Conservation (phyloP, 345 rosid genomes). For the Camelina sativa region DNA sequence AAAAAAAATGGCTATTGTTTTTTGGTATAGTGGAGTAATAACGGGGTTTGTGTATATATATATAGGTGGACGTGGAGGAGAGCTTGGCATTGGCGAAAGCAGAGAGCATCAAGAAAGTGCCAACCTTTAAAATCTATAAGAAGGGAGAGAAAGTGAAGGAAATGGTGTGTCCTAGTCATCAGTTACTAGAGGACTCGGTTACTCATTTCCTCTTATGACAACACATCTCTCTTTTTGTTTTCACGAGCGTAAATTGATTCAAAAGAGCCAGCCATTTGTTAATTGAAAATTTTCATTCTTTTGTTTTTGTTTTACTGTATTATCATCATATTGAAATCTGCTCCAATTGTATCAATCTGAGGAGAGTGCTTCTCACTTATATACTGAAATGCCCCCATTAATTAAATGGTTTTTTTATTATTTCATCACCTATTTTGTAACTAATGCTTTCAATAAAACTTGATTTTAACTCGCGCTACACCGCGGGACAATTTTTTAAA, state of each 20-base stretch:
- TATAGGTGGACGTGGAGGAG: slow-evolving; percentile 74
- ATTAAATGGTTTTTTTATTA: not conserved
- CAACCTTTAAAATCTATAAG: slow-evolving; percentile 81
- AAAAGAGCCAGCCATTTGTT: not conserved
- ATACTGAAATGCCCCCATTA: not conserved
- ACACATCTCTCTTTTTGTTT: slow-evolving; percentile 24
- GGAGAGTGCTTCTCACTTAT: slow-evolving; percentile 6
- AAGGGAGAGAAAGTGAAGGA: slow-evolving; percentile 72
- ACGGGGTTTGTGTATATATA: slow-evolving; percentile 30
- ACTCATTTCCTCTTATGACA: slow-evolving; percentile 55
- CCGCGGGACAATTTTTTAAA: too few species aligned
- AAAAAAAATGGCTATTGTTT: not conserved
- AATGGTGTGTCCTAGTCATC: slow-evolving; percentile 73
- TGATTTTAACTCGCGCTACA: too few species aligned
- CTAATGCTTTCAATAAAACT: not conserved
- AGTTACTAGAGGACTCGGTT: slow-evolving; percentile 68
- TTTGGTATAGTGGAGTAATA: not conserved
- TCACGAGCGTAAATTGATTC: slow-evolving; percentile 30
- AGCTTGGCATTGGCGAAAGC: slow-evolving; percentile 62
- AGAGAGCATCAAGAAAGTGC: slow-evolving; percentile 69
- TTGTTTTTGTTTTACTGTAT: not conserved
- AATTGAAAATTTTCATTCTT: slow-evolving; percentile 19
- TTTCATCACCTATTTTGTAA: too few species aligned
- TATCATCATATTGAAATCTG: not conserved
- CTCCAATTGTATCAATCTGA: not conserved